Evolutionary conservation across 1,284 basidiomycete species (phyloP), one percentile per base, ranked within the genome.

Genomic region (Sanghuangporus weigelae): DNA sequence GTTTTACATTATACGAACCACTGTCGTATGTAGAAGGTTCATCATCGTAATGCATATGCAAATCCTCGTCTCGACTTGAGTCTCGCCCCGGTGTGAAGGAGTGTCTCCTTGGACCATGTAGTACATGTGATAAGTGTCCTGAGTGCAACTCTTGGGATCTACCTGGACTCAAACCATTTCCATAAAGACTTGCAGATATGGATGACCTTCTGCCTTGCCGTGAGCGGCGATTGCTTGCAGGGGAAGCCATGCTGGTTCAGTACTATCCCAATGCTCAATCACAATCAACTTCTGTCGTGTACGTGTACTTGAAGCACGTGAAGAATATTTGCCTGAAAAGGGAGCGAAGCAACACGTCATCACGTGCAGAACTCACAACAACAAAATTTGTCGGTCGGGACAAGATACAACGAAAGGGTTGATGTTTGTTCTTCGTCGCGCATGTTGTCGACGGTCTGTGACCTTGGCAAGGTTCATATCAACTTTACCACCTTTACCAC

Each of bases 401-500:
- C 16, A 5, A 46, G 21, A 2, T 2, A 16, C n/a, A 46, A 46
- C 16, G 16, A n/a, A 46, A 46, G 10, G 4, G 16, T 46, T 36
- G 19, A 60, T 64, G 59, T 44, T 64, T 38, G 19, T 21, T 50
- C 59, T 54, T 26, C 39, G 42, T 48, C 46, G 57, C n/a, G 42
- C 23, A 40, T 26, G 35, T n/a, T 21, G 26, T 36, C 50, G 46
- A 44, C 40, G 38, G 54, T 46, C n/a, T n/a, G 57, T 21, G 14
- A 40, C 26, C 42, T 56, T 53, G 44, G 12, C 10, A 19, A 60
- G 65, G 59, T 16, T 12, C 8, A 16, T 38, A 10, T 63, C 64
- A 12, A 55, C 67, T 16, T 53, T 68, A 2, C 62, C 66, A 7
- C 65, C 58, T 11, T 62, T 73, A 21, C 70, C 70, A 12, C 67